phyloP scores from a whole-genome alignment of 495 filamentous ascomycete genomes.

The Podospora conica region DNA sequence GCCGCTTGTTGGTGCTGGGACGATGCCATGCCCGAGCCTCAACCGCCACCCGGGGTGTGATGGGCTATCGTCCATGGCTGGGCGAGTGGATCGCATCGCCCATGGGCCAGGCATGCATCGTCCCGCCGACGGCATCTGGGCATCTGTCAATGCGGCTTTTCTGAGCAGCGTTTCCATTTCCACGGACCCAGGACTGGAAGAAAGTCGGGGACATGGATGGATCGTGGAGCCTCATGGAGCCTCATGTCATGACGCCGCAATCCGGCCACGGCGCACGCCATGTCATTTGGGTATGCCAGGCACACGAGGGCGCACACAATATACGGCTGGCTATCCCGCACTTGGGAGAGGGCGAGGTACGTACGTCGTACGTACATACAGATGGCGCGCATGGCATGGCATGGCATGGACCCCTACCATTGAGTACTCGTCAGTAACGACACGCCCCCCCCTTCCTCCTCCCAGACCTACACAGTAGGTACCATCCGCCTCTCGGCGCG shows the following conservation, averaged over 20 bases:
- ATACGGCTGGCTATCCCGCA: background rate
- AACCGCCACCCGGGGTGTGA: background rate
- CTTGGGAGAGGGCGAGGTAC: background rate
- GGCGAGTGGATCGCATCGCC: conserved; percentile 5
- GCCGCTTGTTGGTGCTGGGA: conserved; percentile 1
- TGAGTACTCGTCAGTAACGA: too few relatives aligned
- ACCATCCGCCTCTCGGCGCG: background rate
- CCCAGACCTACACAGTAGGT: background rate
- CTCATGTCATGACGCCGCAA: background rate
- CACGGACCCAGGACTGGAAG: background rate
- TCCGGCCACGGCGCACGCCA: background rate
- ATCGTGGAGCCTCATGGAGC: background rate
- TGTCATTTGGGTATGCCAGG: background rate
- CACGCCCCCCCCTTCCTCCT: background rate
- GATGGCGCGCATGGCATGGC: background rate
- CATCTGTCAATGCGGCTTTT: conserved; percentile 8
- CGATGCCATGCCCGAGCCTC: background rate
- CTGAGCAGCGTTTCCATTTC: background rate
- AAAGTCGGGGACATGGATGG: too few relatives aligned
- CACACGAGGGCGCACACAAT: background rate
- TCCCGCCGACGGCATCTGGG: background rate
- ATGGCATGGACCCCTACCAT: background rate
- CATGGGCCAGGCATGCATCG: background rate
- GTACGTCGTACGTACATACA: background rate
- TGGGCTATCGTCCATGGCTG: too few relatives aligned